These are phyloP conservation scores for Nemania sp. DNA, from an alignment of 2,329 filamentous ascomycete species.

Conservation along the genomic window DNA sequence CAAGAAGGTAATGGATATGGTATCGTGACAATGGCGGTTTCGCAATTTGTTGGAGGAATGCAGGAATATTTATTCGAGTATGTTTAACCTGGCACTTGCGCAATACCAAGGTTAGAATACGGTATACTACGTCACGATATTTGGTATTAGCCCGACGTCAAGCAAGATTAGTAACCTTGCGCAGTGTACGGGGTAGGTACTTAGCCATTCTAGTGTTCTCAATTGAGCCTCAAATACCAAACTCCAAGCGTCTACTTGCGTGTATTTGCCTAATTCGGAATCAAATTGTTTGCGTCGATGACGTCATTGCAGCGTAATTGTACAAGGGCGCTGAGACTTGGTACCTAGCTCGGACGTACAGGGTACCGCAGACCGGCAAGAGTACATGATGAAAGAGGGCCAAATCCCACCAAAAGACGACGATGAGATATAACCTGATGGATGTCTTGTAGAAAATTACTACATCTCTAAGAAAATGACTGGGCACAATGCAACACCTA, in stretches of 20 bases:
- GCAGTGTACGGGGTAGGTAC: too few species aligned
- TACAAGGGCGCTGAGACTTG: neutral
- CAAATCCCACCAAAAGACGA: neutral
- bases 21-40: too few species aligned
- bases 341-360: too few species aligned
- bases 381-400: neutral
- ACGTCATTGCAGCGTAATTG: conserved; percentile 16
- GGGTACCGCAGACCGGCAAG: neutral
- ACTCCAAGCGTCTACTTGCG: too few species aligned
- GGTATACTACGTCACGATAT: conserved; percentile 17
- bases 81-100: too few species aligned
- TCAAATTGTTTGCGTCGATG: neutral
- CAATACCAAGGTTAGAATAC: neutral
- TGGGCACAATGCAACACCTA: neutral
- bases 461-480: neutral
- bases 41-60: too few species aligned
- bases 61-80: too few species aligned
- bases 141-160: neutral
- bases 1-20: too few species aligned
- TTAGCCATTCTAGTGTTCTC: too few species aligned
- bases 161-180: neutral
- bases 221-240: conserved; percentile 1
- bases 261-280: neutral
- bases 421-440: neutral
- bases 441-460: neutral